Evolutionary conservation across 1,284 basidiomycete genomes (phyloP), one percentile per base, ranked within the genome.

Genomic region (Inonotus hispidus): DNA sequence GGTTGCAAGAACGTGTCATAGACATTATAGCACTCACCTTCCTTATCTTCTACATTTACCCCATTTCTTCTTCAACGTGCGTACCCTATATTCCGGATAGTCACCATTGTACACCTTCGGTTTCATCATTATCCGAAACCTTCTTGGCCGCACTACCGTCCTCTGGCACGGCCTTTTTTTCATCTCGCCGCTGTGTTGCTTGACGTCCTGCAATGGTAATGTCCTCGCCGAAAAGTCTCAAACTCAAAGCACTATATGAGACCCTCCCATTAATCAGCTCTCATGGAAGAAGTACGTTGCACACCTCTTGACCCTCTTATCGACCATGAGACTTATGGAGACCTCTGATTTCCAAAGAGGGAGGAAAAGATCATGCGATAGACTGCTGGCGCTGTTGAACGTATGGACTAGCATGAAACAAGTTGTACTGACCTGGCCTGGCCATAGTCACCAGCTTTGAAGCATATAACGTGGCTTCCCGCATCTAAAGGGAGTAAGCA

Each of bases 271-370:
- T 6, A n/a, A 21, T 2, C 53, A 27, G 32, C 35, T 27, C 49
- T 23, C 25, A 25, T n/a, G 10, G 7, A 29, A 39, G 52, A 32
- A 39, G 29, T 32, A 19, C 29, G 43, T 10, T 16, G 70, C 75
- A 25, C 61, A 92, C 93, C 87, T 92, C 75, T 97, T 97, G 38
- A 93, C 92, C 68, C 90, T 90, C 74, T 97, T 98, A 74, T 97
- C 93, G 63, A 96, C 85, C 90, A 98, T 94, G 60, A 97, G 78
- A 3, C 88, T 85, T 61, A 95, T 73, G 1, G 92, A 94, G 16
- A 87, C 83, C 64, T 87, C 88, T 1, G 92, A 93, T 74, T 92
- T 93, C 95, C 95, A 98, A 56, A 97, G 82, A 0, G 95, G 94
- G 19, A 97, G 75, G 23, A 88, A 74, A 29, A 97, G 77, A 52